Base-by-base conservation (phyloP, 2,329 filamentous ascomycete species). In the Aspergillus sp. region DNA sequence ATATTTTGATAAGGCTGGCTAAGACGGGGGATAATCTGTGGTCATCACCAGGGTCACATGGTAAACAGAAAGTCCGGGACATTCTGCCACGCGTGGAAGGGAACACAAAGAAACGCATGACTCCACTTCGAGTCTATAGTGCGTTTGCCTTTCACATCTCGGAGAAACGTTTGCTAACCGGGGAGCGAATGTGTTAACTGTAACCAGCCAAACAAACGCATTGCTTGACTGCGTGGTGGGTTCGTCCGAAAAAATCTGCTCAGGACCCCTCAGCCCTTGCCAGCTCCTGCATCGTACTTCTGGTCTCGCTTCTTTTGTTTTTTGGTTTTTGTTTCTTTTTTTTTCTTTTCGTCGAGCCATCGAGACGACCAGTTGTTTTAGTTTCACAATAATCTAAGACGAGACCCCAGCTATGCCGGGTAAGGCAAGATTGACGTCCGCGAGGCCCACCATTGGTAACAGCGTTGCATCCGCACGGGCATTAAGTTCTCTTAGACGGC, bases 391-490 rank as follows among this genome's bases (percentile, higher is more conserved):
- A 45, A 45, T 45, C 10, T 45, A 45, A 45, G 21, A 21, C n/a
- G 21, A 45, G 41, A 23, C 41, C 41, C 23, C 23, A 5, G 17
- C 41, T 45, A 45, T 45, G 19, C 41, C 41, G 19, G 41, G 41
- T 12, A 45, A 45, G 41, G 41, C 41, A 45, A 13, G 41, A 45
- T 45, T 23, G 17, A 12, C 41, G 41, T 21, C 13, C 41, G 19
- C 13, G 9, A 43, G 19, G 10, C 19, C 41, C 41, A 45, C 41
- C 19, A 45, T 21, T 23, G 19, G 41, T 49, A 28, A 30, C 45
- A 49, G 21, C 45, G 21, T 28, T 49, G 21, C 19, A 49, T 49
- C 47, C 47, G 47, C 47, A 50, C 47, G 47, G 47, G 47, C 47
- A 32, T 30, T 30, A 50, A 17, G 25, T 30, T 50, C 47, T 50